Evolutionary conservation across 352 stramenopile species (phyloP), one percentile per base, ranked within the genome.

Genomic region (Hyaloperonospora brassicae): DNA sequence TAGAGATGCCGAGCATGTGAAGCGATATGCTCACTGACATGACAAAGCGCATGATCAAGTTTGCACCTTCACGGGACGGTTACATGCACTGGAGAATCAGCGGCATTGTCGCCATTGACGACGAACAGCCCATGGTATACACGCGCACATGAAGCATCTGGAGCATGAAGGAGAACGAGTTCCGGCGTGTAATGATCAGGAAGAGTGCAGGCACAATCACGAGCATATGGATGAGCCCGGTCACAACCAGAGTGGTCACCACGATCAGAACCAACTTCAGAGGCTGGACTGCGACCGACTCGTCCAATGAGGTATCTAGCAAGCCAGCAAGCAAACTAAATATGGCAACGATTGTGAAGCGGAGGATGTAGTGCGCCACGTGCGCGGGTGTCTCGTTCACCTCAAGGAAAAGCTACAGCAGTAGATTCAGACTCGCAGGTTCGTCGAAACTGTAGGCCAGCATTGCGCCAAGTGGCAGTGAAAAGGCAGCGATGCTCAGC

Each of bases 361-460:
- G 66, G 40, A 90, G 72, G 36, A 90, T 69, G 68, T 68, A 86
- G 47, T 84, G 70, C 24, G 73, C 66, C 76, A 90, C 90, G 48
- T 74, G 74, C 39, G 87, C 67, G 30, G 90, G 75, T 47, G 78
- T 82, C 58, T 86, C 75, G 55, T 92, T 89, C 21, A 90, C 62
- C 27, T 92, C 76, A 11, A 77, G 66, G 13, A 89, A 72, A 59
- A 92, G 86, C 50, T 89, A 73, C 17, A 92, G 64, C 22, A 92
- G 49, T 43, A 77, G 77, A 72, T 90, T 88, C 49, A 89, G 71
- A 22, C 81, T 69, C 14, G 84, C 63, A 7, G 74, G 79, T 0
- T 76, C 79, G 57, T 86, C 71, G 61, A 89, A 88, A 55, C 78
- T 88, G 52, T 70, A 73, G 22, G 77, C 73, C 47, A 90, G 58